A percentile compares a stretch with the other conserved stretches of the same genome.
These are phyloP conservation scores for Poterioochromonas sp. DNA, from an alignment of 352 stramenopile species.

Conservation along the genomic window DNA sequence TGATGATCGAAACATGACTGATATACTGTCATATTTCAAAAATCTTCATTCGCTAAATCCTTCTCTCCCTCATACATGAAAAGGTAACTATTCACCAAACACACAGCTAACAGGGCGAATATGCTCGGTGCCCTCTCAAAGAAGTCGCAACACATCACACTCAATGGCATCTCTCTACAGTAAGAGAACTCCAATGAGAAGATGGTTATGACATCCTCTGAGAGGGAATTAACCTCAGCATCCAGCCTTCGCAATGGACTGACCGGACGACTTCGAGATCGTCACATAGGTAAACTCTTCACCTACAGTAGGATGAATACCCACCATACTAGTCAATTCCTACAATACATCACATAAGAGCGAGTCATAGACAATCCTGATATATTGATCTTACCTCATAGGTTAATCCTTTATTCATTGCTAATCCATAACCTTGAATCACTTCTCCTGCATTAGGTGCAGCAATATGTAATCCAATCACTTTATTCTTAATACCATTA, in stretches of 20 bases:
- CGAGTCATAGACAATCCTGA: not conserved
- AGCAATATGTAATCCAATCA: conserved; percentile 93
- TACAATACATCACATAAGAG: not conserved
- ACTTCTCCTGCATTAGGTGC: conserved; percentile 93
- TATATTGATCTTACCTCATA: conserved; percentile 48
- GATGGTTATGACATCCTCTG: not conserved
- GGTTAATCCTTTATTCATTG: conserved; percentile 85
- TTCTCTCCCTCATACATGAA: too few species aligned
- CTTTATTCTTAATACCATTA: conserved; percentile 26
- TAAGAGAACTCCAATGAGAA: not conserved
- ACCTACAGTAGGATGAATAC: conserved; percentile 89
- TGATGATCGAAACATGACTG: too few species aligned
- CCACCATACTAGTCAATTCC: conserved; percentile 80
- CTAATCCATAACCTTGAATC: conserved; percentile 78
- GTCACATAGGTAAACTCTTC: conserved; percentile 86
- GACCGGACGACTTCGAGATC: conserved; percentile 65
- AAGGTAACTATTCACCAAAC: too few species aligned
- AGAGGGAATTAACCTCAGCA: conserved; percentile 88
- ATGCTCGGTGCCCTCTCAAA: too few species aligned
- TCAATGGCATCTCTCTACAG: too few species aligned
- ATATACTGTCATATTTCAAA: too few species aligned
- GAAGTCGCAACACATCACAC: too few species aligned
- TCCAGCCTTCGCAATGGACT: conserved; percentile 60
- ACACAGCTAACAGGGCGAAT: too few species aligned
- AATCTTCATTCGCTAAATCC: too few species aligned